Evolutionary conservation across 2,329 filamentous ascomycete genomes (phyloP).

Genomic region (Paecilomyces formosus): DNA sequence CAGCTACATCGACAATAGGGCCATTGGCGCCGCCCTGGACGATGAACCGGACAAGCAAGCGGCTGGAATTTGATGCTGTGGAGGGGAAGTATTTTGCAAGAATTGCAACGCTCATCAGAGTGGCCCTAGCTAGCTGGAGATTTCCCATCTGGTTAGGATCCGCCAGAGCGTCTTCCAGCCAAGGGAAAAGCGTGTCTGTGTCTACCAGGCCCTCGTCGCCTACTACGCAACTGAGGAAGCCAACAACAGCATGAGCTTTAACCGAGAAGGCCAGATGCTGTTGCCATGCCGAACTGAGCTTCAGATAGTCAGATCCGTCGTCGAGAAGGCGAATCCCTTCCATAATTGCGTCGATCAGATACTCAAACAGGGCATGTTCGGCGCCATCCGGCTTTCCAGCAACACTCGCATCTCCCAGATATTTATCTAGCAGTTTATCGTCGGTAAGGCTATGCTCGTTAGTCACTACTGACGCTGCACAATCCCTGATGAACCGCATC

Average conservation of each 20-base stretch:
- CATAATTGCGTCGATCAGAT: conserved; percentile 63
- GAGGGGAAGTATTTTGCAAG: conserved; percentile 67
- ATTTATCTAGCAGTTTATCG: conserved; percentile 64
- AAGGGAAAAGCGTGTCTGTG: conserved; percentile 67
- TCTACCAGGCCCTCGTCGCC: conserved; percentile 77
- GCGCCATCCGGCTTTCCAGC: conserved; percentile 32
- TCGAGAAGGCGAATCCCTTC: conserved; percentile 84
- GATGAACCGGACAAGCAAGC: conserved; percentile 76
- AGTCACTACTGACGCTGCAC: conserved; percentile 64
- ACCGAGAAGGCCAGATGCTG: conserved; percentile 79
- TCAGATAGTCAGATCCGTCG: conserved; percentile 81
- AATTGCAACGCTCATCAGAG: conserved; percentile 74
- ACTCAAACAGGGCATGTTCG: conserved; percentile 41
- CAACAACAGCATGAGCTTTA: conserved; percentile 73
- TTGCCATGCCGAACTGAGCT: conserved; percentile 77
- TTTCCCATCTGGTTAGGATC: conserved; percentile 79
- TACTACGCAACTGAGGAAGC: conserved; percentile 77
- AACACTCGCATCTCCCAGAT: conserved; percentile 53
- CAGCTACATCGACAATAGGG: conserved; percentile 65
- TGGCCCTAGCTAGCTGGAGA: conserved; percentile 64
- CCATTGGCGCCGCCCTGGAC: conserved; percentile 71
- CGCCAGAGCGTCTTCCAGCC: conserved; percentile 75
- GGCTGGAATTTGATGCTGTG: conserved; percentile 67
- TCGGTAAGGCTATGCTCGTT: conserved; percentile 53
- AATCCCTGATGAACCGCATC: conserved; percentile 73